Conservation (phyloP, 805 yeast species). For the Schizosaccharomyces octosporus region DNA sequence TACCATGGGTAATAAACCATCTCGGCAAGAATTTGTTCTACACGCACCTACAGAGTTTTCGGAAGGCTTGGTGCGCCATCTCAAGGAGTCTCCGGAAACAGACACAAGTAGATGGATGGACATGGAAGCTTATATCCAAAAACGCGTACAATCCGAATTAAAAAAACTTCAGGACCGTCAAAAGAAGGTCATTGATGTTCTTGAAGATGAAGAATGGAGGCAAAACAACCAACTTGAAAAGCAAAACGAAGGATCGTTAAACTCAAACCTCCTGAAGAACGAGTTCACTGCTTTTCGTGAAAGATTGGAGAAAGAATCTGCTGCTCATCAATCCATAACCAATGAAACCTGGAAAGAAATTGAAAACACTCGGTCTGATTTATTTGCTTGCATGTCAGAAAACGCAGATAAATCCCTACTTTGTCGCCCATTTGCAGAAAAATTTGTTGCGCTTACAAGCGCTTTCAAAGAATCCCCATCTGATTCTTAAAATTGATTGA, state of each 20-base stretch:
- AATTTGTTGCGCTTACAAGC: not conserved
- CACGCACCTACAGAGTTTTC: not conserved
- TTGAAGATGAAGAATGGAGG: not conserved
- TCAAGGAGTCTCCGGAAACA: not conserved
- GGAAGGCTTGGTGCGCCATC: not conserved
- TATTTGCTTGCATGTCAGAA: not conserved
- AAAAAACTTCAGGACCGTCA: not conserved
- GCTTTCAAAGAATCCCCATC: no score
- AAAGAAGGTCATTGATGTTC: not conserved
- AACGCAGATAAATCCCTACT: not conserved
- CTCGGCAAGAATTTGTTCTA: not conserved
- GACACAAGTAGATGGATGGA: not conserved
- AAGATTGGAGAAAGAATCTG: not conserved
- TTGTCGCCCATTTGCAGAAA: not conserved
- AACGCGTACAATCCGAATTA: not conserved
- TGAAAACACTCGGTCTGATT: not conserved
- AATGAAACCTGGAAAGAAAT: not conserved
- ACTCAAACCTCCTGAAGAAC: not conserved
- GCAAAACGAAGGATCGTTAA: not conserved
- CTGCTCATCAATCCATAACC: not conserved
- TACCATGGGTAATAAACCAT: not conserved
- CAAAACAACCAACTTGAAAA: not conserved
- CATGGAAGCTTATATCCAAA: not conserved
- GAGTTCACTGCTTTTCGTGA: not conserved
- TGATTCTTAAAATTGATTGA: no score